A percentile compares a stretch with the other conserved stretches of the same genome.
Conservation (phyloP, 805 yeast genomes). For the Hanseniaspora taiwanica region DNA sequence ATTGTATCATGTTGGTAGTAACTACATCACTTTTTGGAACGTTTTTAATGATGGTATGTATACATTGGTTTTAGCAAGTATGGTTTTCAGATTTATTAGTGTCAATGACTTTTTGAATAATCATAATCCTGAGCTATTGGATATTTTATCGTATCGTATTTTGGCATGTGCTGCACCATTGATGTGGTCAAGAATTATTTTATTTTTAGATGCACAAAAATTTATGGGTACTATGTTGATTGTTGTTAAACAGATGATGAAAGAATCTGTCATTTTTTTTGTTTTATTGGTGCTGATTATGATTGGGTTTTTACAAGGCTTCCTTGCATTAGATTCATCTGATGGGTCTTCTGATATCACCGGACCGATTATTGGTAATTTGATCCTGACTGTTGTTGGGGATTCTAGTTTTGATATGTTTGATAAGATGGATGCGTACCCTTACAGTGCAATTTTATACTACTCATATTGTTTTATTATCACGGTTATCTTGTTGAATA, state of each 20-base stretch:
- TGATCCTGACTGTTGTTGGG: slow-evolving; percentile 62
- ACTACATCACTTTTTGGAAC: slow-evolving; percentile 66
- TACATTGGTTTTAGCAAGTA: slow-evolving; percentile 36
- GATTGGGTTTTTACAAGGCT: slow-evolving; percentile 76
- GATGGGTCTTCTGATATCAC: slow-evolving; percentile 78
- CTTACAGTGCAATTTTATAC: slow-evolving; percentile 71
- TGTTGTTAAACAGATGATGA: slow-evolving; percentile 74
- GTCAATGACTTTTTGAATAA: slow-evolving; percentile 6
- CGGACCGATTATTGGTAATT: slow-evolving; percentile 42
- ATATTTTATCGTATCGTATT: slow-evolving; percentile 51
- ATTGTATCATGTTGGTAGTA: slow-evolving; percentile 61
- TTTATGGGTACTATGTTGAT: slow-evolving; percentile 86
- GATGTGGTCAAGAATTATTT: slow-evolving; percentile 69
- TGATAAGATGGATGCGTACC: slow-evolving; percentile 63
- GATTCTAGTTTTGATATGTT: slow-evolving; percentile 61
- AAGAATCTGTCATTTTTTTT: slow-evolving; percentile 74
- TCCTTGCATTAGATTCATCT: slow-evolving; percentile 74
- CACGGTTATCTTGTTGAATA: slow-evolving; percentile 63
- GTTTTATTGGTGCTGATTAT: slow-evolving; percentile 57
- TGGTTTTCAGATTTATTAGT: slow-evolving; percentile 37
- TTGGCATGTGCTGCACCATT: slow-evolving; percentile 75
- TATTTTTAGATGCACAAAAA: slow-evolving; percentile 64
- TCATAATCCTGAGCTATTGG: slow-evolving; percentile 16
- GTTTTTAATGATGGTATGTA: slow-evolving; percentile 66
- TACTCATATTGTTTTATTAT: slow-evolving; percentile 68